A percentile compares a stretch with the other conserved stretches of the same genome.
These are phyloP conservation scores for Macrolepiota albuminosa DNA, from an alignment of 768 basidiomycete genomes.

Conservation along the genomic window DNA sequence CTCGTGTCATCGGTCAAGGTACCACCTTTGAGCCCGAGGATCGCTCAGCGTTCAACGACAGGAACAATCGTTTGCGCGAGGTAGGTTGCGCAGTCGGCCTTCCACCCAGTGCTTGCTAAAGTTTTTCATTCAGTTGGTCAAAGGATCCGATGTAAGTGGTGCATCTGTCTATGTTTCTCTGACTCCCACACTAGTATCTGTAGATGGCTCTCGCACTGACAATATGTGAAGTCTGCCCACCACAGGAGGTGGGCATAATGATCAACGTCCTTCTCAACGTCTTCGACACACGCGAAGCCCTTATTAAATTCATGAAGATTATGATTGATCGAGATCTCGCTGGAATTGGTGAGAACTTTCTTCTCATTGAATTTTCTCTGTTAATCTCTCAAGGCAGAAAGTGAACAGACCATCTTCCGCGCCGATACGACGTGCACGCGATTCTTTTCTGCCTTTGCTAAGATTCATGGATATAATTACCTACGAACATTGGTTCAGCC, in stretches of 20 bases:
- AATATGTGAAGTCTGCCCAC: slow-evolving; percentile 83
- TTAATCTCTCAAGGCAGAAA: slow-evolving; percentile 41
- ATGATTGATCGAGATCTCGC: slow-evolving; percentile 86
- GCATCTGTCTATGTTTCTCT: background rate
- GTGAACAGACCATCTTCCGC: slow-evolving; percentile 79
- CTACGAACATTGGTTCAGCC: slow-evolving; percentile 76
- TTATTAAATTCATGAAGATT: slow-evolving; percentile 71
- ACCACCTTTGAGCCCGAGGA: slow-evolving; percentile 69
- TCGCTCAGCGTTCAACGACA: slow-evolving; percentile 39
- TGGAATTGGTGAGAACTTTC: slow-evolving; percentile 51
- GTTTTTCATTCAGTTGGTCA: slow-evolving; percentile 49
- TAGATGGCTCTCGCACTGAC: slow-evolving; percentile 79
- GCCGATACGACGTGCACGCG: slow-evolving; percentile 85
- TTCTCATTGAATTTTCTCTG: background rate
- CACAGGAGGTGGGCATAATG: slow-evolving; percentile 76
- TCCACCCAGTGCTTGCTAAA: background rate
- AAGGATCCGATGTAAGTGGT: slow-evolving; percentile 61
- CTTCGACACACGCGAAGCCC: slow-evolving; percentile 71
- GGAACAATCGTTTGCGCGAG: slow-evolving; percentile 53
- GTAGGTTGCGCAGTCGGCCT: slow-evolving; percentile 28
- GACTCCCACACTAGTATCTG: slow-evolving; percentile 2
- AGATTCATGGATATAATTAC: slow-evolving; percentile 89
- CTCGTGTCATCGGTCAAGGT: slow-evolving; percentile 74
- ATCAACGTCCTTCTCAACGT: slow-evolving; percentile 81
- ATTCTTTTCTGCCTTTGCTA: slow-evolving; percentile 81